These are phyloP conservation scores for Cornus florida DNA, from an alignment of 148 eudicot genomes.

Conservation along the genomic window DNA sequence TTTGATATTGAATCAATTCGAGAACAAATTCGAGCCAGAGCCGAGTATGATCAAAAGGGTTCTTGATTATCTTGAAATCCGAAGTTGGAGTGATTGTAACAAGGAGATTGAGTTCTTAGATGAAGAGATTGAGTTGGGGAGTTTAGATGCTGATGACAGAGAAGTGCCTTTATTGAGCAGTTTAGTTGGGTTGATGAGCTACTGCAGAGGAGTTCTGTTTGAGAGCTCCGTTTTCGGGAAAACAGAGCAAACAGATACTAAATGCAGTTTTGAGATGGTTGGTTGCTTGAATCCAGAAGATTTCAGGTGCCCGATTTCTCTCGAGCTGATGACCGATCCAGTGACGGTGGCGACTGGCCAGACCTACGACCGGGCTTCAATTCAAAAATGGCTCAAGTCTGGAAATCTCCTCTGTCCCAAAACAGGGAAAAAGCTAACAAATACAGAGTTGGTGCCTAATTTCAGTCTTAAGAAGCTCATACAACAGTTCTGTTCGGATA, in stretches of 20 bases:
- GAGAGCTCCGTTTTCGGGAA: conserved; percentile 28
- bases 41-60: conserved; percentile 40
- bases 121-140: conserved; percentile 36
- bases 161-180: conserved; percentile 48
- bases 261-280: conserved; percentile 25
- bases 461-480: conserved; percentile 57
- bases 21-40: conserved; percentile 63
- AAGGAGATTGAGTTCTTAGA: conserved; percentile 64
- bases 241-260: conserved; percentile 17
- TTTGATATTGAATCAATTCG: conserved; percentile 59
- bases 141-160: conserved; percentile 32
- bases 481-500: conserved; percentile 57
- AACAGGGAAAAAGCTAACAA: conserved; percentile 64
- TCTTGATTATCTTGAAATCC: conserved; percentile 47
- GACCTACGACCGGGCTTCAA: conserved; percentile 77
- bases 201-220: conserved; percentile 70
- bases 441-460: conserved; percentile 66
- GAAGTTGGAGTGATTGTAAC: conserved; percentile 59
- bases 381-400: conserved; percentile 69
- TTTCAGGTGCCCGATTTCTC: conserved; percentile 87
- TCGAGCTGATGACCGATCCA: conserved; percentile 87
- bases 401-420: conserved; percentile 77
- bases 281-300: conserved; percentile 62
- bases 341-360: conserved; percentile 75
- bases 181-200: conserved; percentile 64